Evolutionary conservation across 176 grass and related monocot genomes (phyloP).

Genomic region (Musa beccarii): DNA sequence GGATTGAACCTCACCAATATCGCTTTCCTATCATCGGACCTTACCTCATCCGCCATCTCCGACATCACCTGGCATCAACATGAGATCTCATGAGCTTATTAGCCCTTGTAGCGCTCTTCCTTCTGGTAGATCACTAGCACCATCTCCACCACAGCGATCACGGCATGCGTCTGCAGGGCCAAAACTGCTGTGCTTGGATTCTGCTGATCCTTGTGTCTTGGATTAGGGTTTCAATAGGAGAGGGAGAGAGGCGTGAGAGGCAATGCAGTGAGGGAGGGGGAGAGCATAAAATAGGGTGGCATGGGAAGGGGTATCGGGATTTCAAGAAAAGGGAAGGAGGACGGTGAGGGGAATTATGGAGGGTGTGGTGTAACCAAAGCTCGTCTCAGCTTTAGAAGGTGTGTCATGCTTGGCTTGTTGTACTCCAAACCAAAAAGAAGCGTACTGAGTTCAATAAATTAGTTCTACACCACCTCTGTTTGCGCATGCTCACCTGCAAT

Average conservation of each 20-base stretch:
- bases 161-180: too few relatives aligned
- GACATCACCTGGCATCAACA: too few relatives aligned
- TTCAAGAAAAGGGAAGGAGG: neutral
- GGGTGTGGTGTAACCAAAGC: neutral
- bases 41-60: too few relatives aligned
- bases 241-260: neutral
- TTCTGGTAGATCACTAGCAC: too few relatives aligned
- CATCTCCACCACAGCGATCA: too few relatives aligned
- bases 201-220: too few relatives aligned
- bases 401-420: slow-evolving; percentile 30
- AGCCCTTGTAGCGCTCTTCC: too few relatives aligned
- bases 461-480: too few relatives aligned
- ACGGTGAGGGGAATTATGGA: slow-evolving; percentile 13
- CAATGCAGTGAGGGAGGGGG: slow-evolving; percentile 13
- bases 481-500: neutral
- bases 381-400: slow-evolving; percentile 22
- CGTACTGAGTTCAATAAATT: too few relatives aligned
- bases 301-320: neutral
- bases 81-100: too few relatives aligned
- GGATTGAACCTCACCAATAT: slow-evolving; percentile 64
- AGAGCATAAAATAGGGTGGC: neutral
- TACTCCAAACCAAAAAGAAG: slow-evolving; percentile 22
- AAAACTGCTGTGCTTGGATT: too few relatives aligned
- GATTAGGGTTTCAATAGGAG: too few relatives aligned
- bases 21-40: slow-evolving; percentile 10